Conservation (phyloP, 306 rosid genomes). For the Notholithocarpus densiflorus region DNA sequence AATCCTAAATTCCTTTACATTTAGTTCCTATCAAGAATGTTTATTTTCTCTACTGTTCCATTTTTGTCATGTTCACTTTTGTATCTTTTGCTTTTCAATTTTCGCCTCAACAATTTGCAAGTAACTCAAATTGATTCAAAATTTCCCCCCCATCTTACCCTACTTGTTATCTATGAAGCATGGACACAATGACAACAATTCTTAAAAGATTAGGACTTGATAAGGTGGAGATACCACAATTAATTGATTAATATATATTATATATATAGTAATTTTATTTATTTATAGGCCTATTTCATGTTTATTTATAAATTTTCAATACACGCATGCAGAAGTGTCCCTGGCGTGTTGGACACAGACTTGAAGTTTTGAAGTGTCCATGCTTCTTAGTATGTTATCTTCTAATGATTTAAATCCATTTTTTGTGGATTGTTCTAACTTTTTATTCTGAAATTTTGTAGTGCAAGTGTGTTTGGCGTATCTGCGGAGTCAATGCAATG, state of each 20-base stretch:
- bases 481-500: conserved; percentile 98
- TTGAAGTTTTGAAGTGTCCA: no score
- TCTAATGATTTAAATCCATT: neutral
- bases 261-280: no score
- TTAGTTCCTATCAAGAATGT: neutral
- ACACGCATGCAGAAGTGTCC: no score
- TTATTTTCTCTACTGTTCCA: neutral
- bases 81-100: neutral
- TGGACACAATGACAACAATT: no score
- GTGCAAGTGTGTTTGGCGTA: conserved; percentile 89
- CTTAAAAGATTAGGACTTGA: no score
- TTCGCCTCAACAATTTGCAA: neutral
- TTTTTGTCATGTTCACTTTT: neutral
- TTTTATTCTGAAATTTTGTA: conserved; percentile 30
- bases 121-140: neutral
- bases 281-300: no score
- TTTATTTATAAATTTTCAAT: no score
- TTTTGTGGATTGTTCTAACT: conserved; percentile 27
- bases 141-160: neutral
- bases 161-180: no score
- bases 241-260: no score
- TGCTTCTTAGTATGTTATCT: neutral
- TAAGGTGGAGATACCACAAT: no score
- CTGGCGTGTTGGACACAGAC: no score
- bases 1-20: neutral